Conservation (phyloP, 1,284 basidiomycete species). For the Rhodotorula glutinis region DNA sequence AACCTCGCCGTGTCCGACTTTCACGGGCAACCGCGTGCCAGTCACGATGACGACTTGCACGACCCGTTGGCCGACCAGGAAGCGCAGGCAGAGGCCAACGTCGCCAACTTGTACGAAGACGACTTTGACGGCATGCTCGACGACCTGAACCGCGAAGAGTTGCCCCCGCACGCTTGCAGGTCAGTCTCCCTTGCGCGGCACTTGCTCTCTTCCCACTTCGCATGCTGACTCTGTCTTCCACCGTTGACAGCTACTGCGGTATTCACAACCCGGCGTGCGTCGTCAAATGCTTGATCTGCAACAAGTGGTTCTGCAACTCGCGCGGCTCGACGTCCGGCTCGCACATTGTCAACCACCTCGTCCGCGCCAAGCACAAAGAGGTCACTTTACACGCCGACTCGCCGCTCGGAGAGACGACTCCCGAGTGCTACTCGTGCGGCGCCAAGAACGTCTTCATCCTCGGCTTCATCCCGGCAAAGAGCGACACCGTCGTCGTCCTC, state of each 20-base stretch:
- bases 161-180: slow-evolving; percentile 92
- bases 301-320: slow-evolving; percentile 99
- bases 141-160: slow-evolving; percentile 71
- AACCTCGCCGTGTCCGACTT: slow-evolving; percentile 19
- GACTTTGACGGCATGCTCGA: slow-evolving; percentile 80
- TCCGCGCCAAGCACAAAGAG: slow-evolving; percentile 98
- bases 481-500: slow-evolving; percentile 97
- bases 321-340: slow-evolving; percentile 95
- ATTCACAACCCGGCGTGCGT: slow-evolving; percentile 96
- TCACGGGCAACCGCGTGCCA: background rate
- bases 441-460: slow-evolving; percentile 99
- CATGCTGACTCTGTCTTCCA: background rate
- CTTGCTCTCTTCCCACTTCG: background rate
- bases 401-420: slow-evolving; percentile 92
- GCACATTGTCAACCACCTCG: slow-evolving; percentile 98
- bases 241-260: slow-evolving; percentile 78
- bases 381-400: slow-evolving; percentile 93
- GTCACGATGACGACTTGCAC: background rate
- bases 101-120: slow-evolving; percentile 56
- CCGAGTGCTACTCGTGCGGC: slow-evolving; percentile 96
- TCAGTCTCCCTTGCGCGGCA: slow-evolving; percentile 52
- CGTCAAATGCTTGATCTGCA: slow-evolving; percentile 92
- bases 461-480: slow-evolving; percentile 98
- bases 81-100: slow-evolving; percentile 7
- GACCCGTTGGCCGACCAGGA: background rate